Base-by-base conservation (phyloP, 495 filamentous ascomycete genomes). In the Lepraria neglecta region DNA sequence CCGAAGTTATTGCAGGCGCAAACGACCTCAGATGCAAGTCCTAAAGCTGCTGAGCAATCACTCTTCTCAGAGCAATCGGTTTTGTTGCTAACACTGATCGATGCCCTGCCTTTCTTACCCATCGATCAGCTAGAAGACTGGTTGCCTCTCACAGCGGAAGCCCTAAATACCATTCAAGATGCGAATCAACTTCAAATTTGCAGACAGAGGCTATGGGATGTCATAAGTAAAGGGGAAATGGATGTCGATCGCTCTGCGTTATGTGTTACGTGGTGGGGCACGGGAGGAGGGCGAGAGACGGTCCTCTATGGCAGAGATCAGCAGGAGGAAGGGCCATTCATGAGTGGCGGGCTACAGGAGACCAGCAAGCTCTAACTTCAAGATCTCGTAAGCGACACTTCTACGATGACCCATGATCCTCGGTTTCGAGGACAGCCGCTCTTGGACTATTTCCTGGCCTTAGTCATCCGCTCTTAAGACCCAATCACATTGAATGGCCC, bases 241-340 rank as follows among this genome's bases (percentile, higher is more conserved):
- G 92, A 97, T 75, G 83, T 95, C 52, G 89, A 95, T 67, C 78
- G 90, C 30, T 85, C 89, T 11, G 84, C 87, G 53, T 77, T 89
- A 50, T 92, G 86, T 60, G 87, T 95, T 31, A 82, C 84, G 14
- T 98, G 94, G 94, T 98, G 94, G 94, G 81, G 75, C 57, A 86
- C 84, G 1, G 71, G 73, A 47, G 87, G 87, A 17, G 88, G 88
- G 0, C 75, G 87, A 46, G 84, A 89, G 63, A 73, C 78, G 64
- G 76, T 90, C 15, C 67, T 90, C 0, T 84, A 79, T 70, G 85
- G 84, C 5, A 60, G 57, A 43, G 62, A 67, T 40, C 48, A 61
- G 21, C 65, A 67, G n/a, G 24, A 60, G 44, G 66, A 72, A 50
- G 73, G 72, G 5, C 70, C 72, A 6, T 79, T 77, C 63, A 87